Evolutionary conservation across 2,329 filamentous ascomycete genomes (phyloP), one percentile per base, ranked within the genome.

Genomic region (Thielaviopsis ethacetica): DNA sequence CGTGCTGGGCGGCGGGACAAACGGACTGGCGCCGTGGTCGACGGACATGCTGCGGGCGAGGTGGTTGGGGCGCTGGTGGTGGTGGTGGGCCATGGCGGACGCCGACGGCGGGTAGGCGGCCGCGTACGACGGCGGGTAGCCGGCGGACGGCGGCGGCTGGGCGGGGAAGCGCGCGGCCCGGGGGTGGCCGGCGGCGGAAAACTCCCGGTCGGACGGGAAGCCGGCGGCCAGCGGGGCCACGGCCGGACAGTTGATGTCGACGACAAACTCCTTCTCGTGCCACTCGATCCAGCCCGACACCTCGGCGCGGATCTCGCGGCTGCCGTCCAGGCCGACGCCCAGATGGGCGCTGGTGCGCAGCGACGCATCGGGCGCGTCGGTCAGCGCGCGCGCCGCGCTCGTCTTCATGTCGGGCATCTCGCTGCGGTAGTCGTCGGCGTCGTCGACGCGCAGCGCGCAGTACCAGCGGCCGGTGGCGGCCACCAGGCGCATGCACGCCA

Each of bases 281-380:
- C 60, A 62, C 34, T 62, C 60, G 15, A 62, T 62, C 34, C 57
- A 58, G 13, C 57, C 60, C 5, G 54, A 30, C 12, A 62, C 60
- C 22, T 62, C 60, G 24, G 60, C 60, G 19, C 60, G 57, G 41
- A 61, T 61, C 27, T 61, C 60, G 3, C 60, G 60, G 13, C 17
- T 51, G 2, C 57, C 57, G n/a, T 61, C 60, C 13, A 61, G 54
- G 17, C 60, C 60, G 38, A 61, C 60, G 27, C 59, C 57, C 19
- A 61, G 51, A 44, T 59, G 53, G 6, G 60, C 51, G 49, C 57
- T 59, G 34, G 60, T 56, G 13, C 56, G 49, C 10, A 56, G 54
- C 12, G 56, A 53, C 15, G 56, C 27, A 17, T 51, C 22, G 12
- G 26, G 26, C 10, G 59, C 41, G 49, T 59, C 60, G 9, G 34